Base-by-base conservation (phyloP, 257 asterid genomes). In the Plantago major region DNA sequence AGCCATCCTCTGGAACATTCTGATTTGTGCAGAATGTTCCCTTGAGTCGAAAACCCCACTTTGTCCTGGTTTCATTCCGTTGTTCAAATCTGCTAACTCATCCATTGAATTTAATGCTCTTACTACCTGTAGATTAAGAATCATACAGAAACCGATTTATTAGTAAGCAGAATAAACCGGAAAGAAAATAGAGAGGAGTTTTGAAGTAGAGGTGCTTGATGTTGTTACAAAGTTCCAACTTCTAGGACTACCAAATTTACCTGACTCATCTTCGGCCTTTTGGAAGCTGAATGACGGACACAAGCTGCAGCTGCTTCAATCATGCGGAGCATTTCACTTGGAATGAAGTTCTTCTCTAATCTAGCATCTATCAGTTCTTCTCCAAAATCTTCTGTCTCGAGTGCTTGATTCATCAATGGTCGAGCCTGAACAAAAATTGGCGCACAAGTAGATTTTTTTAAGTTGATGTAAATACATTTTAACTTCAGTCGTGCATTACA, bases 281-380 rank as follows among this genome's bases (percentile, higher is more conserved):
- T 86, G 55, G 95, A 65, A 51, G 89, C 92, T 67, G 75, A 81
- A 71, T 89, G 95, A 7, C 94, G 94, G 37, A 89, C 83, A 15
- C 95, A 89, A 54, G 95, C 95, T 42, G 97, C 97, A 12, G 94
- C 95, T 48, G 95, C 94, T 87, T 86, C 97, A 43, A 81, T 81
- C 91, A 89, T 74, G 72, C 95, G 67, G 73, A 89, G 84, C 89
- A 86, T 82, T 74, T 89, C 94, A 58, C 76, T 73, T 28, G 79
- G 72, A 22, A 81, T 58, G 42, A 69, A 89, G 78, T 82, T 73
- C 2, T 73, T 74, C 63, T 63, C 86, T 42, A 89, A 65, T 68
- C 76, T 77, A 6, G 79, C 67, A 76, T 89, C 97, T 43, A 84
- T 83, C 19, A 89, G 26, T 8, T 78, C 76, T n/a, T 78, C 76